phyloP scores from a whole-genome alignment of 176 grass and related monocot species.

The Microstegium vimineum region DNA sequence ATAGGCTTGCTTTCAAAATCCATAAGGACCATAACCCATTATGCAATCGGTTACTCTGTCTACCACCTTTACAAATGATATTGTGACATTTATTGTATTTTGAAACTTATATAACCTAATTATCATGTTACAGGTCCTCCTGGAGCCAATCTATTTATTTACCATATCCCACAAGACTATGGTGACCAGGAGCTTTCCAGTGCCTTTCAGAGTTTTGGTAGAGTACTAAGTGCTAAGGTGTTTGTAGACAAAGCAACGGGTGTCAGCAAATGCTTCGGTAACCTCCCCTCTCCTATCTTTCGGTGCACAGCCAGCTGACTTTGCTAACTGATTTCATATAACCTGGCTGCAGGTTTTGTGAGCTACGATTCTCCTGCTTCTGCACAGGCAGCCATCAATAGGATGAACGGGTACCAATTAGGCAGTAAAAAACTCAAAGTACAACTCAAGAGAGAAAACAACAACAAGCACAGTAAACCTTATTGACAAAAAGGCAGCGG shows the following conservation, averaged over 20 bases:
- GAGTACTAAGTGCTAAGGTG: slow-evolving; percentile 94
- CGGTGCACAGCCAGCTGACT: neutral
- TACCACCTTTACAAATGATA: neutral
- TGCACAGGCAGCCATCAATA: slow-evolving; percentile 68
- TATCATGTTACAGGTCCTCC: slow-evolving; percentile 61
- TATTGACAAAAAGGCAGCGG: slow-evolving; percentile 37
- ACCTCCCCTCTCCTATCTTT: neutral
- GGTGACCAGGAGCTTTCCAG: slow-evolving; percentile 80
- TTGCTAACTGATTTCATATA: neutral
- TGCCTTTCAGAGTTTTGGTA: slow-evolving; percentile 89
- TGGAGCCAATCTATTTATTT: slow-evolving; percentile 90
- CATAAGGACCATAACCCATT: neutral
- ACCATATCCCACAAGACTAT: slow-evolving; percentile 81
- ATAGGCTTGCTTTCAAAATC: neutral
- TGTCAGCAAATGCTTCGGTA: slow-evolving; percentile 98
- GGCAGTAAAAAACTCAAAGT: slow-evolving; percentile 95
- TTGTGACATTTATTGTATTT: neutral
- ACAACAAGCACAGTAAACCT: slow-evolving; percentile 77
- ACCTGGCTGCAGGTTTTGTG: slow-evolving; percentile 62
- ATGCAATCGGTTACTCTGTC: neutral
- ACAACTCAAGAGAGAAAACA: slow-evolving; percentile 97
- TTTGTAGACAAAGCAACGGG: slow-evolving; percentile 97
- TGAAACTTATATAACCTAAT: neutral
- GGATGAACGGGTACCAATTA: slow-evolving; percentile 86
- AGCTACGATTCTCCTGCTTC: slow-evolving; percentile 81